Evolutionary conservation across 768 basidiomycete genomes (phyloP), one percentile per base, ranked within the genome.

Genomic region (Leccinum sublutescens): DNA sequence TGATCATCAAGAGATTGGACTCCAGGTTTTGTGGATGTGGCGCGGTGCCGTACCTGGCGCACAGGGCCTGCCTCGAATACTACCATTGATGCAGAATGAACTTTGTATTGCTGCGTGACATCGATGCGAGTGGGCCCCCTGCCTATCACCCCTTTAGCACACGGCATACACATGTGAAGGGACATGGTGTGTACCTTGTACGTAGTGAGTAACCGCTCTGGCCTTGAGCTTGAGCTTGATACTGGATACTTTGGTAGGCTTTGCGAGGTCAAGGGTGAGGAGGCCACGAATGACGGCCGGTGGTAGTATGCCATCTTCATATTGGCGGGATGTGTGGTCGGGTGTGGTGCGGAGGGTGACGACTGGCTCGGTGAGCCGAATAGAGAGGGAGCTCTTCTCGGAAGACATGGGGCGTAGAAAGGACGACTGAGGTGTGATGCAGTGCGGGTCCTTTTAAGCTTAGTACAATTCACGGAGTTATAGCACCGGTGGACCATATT

Each of bases 211-310:
- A 21, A 79, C 75, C 2, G 87, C 79, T 59, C 79, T 88, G 3
- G 91, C 95, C 47, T 85, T 78, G n/a, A 99, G 75, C 70, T 87
- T 85, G 43, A 97, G 78, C 56, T 88, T 87, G 59, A 99, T 95
- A 65, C 86, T 89, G 33, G 89, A 87, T 64, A 99, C 87, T 71
- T 86, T 86, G 55, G 86, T 94, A 0, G 94, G 86, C 70, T 96
- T 96, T 33, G 77, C 77, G 43, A 90, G 74, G 17, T 76, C 78
- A 57, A 91, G 76, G 2, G 82, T 84, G 57, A 91, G 77, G 6
- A 90, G 74, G 11, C 89, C 89, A 51, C 89, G 76, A 12, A 91
- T 75, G 68, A 86, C 74, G 17, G 87, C 82, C 0, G 86, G 84
- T 4, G 89, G 84, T 1, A 81, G 81, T n/a, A 71, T 66, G 6